Evolutionary conservation across 768 basidiomycete genomes (phyloP), one percentile per base, ranked within the genome.

Genomic region (Roridomyces roridus): DNA sequence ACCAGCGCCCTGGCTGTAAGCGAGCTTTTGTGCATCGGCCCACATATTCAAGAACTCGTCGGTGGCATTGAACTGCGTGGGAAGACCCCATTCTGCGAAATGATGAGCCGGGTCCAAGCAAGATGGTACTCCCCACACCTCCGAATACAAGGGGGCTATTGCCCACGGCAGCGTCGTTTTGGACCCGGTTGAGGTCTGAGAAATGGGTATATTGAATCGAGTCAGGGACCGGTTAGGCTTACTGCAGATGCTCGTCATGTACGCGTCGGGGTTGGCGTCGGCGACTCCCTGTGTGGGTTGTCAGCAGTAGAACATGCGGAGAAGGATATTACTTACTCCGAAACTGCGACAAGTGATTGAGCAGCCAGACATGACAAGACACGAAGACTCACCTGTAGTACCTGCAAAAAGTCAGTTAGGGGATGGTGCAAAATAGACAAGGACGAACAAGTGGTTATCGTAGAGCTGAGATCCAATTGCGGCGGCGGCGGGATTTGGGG

Each of bases 381-480:
- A 20, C 26, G 15, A 44, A 18, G 26, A 71, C 86, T 67, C 65
- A 88, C 85, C n/a, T n/a, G n/a, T n/a, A n/a, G n/a, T n/a, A n/a
- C n/a, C n/a, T n/a, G n/a, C n/a, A n/a, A n/a, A n/a, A n/a, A n/a
- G n/a, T n/a, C n/a, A n/a, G n/a, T n/a, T n/a, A n/a, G n/a, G n/a
- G n/a, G n/a, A n/a, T n/a, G n/a, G n/a, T n/a, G n/a, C n/a, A n/a
- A n/a, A n/a, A n/a, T n/a, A n/a, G n/a, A n/a, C n/a, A n/a, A n/a
- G n/a, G n/a, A n/a, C n/a, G 68, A 92, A 93, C 15, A 93, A 67
- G 70, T 92, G 91, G 50, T 91, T 88, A 63, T 93, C 91, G 61
- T 92, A 93, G 23, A 73, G 74, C 63, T 89, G 87, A 12, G 89
- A 87, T 1, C 91, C 91, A 39, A 81, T 79, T 5, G 80, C 79